Base-by-base conservation (phyloP, 75 land plant genomes). In the Selaginella tamariscina region DNA sequence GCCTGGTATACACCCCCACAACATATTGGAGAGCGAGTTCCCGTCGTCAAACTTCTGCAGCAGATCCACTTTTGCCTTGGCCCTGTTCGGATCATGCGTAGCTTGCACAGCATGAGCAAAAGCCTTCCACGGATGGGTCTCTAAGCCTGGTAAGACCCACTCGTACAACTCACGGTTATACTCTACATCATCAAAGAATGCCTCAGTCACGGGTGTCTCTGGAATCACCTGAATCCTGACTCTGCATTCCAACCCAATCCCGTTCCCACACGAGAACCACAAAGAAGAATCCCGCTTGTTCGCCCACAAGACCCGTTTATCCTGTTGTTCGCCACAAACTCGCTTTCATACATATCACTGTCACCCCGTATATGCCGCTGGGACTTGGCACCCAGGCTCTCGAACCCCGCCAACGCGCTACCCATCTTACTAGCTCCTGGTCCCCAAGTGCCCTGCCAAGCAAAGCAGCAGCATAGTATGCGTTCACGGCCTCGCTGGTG, bases 1-100 rank as follows among this genome's bases (percentile, higher is more conserved):
- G 76, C 22, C 90, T 49, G 1, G 76, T 54, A 30, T 56, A 68
- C 15, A 74, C 64, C 78, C 78, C 78, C 78, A 77, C 64, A 77
- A 29, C 66, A 77, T 27, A 64, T 77, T 77, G 2, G 78, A 39
- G 20, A 67, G 11, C 2, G 78, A 77, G 27, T 77, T 77, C 29
- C 78, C 78, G 68, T 77, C 78, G 29, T 77, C 78, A 44, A 55
- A 28, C 21, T 15, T 69, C 33, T 49, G 29, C 18, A 77, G 65
- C 29, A 24, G 2, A 22, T 9, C 24, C 20, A 77, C 56, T 11
- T 44, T 67, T 23, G 32, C 54, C 29, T 59, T 26, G 22, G 77
- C 78, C 26, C 21, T 24, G 9, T 66, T 56, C 30, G 56, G 55
- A 29, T 66, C 77, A 59, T 67, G 68, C 29, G 64, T 0, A 18